phyloP scores from a whole-genome alignment of 2,329 filamentous ascomycete species.

The Cladobotryum mycophilum region DNA sequence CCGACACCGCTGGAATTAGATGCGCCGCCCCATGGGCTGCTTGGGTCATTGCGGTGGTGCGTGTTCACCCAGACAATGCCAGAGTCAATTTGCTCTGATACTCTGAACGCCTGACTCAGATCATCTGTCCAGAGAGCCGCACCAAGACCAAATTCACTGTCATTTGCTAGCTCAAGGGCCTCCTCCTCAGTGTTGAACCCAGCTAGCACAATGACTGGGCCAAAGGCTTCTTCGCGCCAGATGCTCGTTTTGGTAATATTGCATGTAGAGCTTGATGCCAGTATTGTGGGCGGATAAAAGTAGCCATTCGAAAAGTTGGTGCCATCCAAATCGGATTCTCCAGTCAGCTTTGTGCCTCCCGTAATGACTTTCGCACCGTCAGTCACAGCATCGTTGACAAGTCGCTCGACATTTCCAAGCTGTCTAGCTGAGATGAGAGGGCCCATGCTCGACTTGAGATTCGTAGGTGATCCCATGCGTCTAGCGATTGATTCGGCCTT shows the following conservation, averaged over 20 bases:
- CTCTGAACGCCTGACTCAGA: constrained; percentile 67
- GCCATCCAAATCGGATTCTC: constrained; percentile 42
- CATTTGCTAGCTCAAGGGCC: constrained; percentile 64
- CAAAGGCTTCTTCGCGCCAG: constrained; percentile 76
- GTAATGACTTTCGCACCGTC: constrained; percentile 31
- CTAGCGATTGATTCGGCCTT: constrained; percentile 52
- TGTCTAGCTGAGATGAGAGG: constrained; percentile 55
- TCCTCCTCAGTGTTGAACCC: constrained; percentile 71
- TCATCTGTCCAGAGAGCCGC: constrained; percentile 72
- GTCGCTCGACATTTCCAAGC: constrained; percentile 60
- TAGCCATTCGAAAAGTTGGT: constrained; percentile 53
- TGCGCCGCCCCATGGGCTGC: constrained; percentile 63
- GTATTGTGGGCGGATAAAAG: constrained; percentile 75
- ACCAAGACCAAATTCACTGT: constrained; percentile 69
- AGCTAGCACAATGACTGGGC: constrained; percentile 68
- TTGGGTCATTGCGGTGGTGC: constrained; percentile 67
- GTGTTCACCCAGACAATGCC: constrained; percentile 55
- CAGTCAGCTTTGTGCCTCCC: constrained; percentile 44
- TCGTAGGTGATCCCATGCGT: constrained; percentile 51
- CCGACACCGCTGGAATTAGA: constrained; percentile 59
- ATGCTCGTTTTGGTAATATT: constrained; percentile 64
- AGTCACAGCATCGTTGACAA: constrained; percentile 58
- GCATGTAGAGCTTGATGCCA: constrained; percentile 46
- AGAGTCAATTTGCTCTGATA: constrained; percentile 63
- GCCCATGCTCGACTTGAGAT: constrained; percentile 56